A percentile compares a stretch with the other conserved stretches of the same genome.
phyloP scores from a whole-genome alignment of 2,329 filamentous ascomycete species.

The Diplocarpon rosae region DNA sequence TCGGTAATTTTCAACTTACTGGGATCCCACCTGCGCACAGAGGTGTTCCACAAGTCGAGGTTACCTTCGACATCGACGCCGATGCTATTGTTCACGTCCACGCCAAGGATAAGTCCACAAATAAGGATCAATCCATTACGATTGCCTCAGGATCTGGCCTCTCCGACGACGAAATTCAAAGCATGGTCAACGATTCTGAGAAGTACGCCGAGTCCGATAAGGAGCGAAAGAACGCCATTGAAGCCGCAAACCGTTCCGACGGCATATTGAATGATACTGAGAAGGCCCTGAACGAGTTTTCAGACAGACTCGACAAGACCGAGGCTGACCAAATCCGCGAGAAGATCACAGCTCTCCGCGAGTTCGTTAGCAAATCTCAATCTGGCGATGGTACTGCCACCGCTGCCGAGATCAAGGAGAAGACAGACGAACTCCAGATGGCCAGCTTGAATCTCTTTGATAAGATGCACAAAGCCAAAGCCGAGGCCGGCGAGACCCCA shows the following conservation, averaged over 20 bases:
- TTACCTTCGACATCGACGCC: conserved; percentile 97
- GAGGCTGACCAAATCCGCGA: conserved; percentile 89
- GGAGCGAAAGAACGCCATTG: conserved; percentile 91
- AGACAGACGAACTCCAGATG: conserved; percentile 96
- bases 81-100: conserved; percentile 97
- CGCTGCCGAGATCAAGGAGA: conserved; percentile 91
- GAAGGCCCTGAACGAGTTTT: conserved; percentile 94
- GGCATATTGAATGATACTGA: conserved; percentile 94
- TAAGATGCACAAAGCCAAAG: conserved; percentile 98
- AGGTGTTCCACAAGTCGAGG: conserved; percentile 92
- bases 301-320: conserved; percentile 91
- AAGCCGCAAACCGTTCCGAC: conserved; percentile 95
- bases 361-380: conserved; percentile 91
- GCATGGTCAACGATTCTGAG: conserved; percentile 97
- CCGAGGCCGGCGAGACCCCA: conserved; percentile 49
- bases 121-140: conserved; percentile 99
- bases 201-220: conserved; percentile 91
- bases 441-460: conserved; percentile 95
- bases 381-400: conserved; percentile 78
- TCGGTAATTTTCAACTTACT: conserved; percentile 98
- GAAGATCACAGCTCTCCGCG: conserved; percentile 79
- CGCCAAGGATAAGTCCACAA: conserved; percentile 97
- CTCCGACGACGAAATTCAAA: conserved; percentile 86
- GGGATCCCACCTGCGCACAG: conserved; percentile 93
- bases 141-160: conserved; percentile 97